Base-by-base conservation (phyloP, 805 yeast species). In the Saccharomycopsis fermentans region DNA sequence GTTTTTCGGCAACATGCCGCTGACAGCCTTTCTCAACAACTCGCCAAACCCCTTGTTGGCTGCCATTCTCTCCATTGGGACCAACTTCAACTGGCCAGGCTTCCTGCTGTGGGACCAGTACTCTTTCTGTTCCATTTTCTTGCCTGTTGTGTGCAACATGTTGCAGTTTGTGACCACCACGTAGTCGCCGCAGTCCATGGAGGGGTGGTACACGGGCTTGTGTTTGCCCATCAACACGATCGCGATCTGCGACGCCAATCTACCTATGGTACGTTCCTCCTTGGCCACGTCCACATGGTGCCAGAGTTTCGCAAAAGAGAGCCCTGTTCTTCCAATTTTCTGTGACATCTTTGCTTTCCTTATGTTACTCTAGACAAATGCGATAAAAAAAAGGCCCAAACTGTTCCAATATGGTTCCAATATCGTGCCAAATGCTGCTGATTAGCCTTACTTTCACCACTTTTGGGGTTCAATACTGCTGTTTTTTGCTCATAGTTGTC, bases 1-100 rank as follows among this genome's bases (percentile, higher is more conserved):
- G 71, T 94, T 92, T 74, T 89, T 91, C 50, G 99, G 99, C 58
- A 94, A 77, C 99, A 94, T 94, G 58, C 95, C 96, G 63, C 89
- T 84, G 5, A 94, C 99, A 1, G 99, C 98, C 65, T 86, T 82
- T 66, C 73, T 81, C 66, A 94, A 74, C 12, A 91, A 74, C 71
- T 94, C 98, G n/a, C 89, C 84, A 65, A 83, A 87, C 6, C 99
- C 99, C 66, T 85, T 83, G 69, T 90, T 84, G 53, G 75, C 81
- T 43, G 82, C 81, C 71, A 91, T 73, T 62, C 81, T 83, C 58
- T 83, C 83, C 94, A 94, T 86, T 24, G 97, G 83, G 51, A 83
- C 79, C 65, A 88, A 82, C 66, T 87, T 86, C 66, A 94, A 82
- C 40, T 90, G 82, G 53, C 99, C 99, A 3, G 98, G 98, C 65